phyloP scores from a whole-genome alignment of 257 asterid species.

The Marsdenia floribunda region DNA sequence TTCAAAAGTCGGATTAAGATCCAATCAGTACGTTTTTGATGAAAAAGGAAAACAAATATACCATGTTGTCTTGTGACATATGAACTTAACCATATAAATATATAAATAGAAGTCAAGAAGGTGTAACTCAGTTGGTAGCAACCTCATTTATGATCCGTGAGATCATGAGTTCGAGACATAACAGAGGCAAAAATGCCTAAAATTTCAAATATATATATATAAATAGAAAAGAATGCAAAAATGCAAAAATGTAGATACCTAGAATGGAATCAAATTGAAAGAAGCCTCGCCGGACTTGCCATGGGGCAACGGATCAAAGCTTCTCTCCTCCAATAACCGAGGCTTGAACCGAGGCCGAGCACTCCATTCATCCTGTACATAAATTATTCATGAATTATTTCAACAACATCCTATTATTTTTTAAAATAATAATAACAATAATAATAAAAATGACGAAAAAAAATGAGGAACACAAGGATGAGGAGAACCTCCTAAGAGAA shows the following conservation, averaged over 20 bases:
- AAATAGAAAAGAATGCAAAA: background rate
- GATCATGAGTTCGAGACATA: too few relatives aligned
- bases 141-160: too few relatives aligned
- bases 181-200: too few relatives aligned
- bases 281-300: slow-evolving; percentile 64
- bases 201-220: too few relatives aligned
- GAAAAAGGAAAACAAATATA: background rate
- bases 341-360: slow-evolving; percentile 37
- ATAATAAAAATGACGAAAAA: too few relatives aligned
- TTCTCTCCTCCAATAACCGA: slow-evolving; percentile 31
- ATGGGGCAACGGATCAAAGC: slow-evolving; percentile 42
- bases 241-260: slow-evolving; percentile 32
- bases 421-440: background rate
- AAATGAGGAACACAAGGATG: too few relatives aligned
- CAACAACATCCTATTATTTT: background rate
- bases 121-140: too few relatives aligned
- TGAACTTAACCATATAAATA: background rate
- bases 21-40: background rate
- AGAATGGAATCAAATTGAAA: slow-evolving; percentile 58
- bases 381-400: background rate
- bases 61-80: background rate
- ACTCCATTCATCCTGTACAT: slow-evolving; percentile 28
- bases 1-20: background rate
- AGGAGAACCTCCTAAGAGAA: slow-evolving; percentile 57
- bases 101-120: too few relatives aligned